Conservation (phyloP, 495 filamentous ascomycete genomes). For the Aspergillus carlsbadensis region DNA sequence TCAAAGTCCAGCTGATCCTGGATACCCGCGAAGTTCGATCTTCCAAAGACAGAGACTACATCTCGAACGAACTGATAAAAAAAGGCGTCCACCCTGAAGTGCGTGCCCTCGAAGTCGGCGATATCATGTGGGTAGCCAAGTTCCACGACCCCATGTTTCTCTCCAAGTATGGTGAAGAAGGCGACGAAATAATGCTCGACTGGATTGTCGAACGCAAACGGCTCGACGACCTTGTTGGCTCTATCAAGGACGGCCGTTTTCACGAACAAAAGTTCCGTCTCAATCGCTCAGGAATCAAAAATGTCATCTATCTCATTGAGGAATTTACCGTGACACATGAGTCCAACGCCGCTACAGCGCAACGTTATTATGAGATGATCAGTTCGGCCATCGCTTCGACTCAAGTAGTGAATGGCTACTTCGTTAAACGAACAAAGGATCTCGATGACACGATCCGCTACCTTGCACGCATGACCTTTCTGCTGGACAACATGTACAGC, state of each 20-base stretch:
- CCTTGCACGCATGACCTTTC: constrained; percentile 69
- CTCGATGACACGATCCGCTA: constrained; percentile 82
- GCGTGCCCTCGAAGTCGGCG: constrained; percentile 69
- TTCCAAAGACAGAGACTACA: constrained; percentile 76
- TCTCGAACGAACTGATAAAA: constrained; percentile 68
- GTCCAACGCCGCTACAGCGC: constrained; percentile 28
- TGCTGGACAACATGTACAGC: constrained; percentile 67
- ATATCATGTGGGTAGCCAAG: constrained; percentile 80
- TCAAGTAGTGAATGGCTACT: constrained; percentile 80
- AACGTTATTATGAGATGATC: constrained; percentile 64
- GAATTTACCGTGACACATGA: constrained; percentile 59
- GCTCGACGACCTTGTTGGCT: constrained; percentile 74
- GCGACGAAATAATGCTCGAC: constrained; percentile 75
- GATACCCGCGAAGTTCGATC: constrained; percentile 77
- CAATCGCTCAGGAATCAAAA: constrained; percentile 65
- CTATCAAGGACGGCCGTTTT: constrained; percentile 81
- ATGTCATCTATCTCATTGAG: constrained; percentile 81
- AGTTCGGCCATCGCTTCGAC: constrained; percentile 74
- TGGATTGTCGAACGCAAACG: constrained; percentile 83
- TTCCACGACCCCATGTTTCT: constrained; percentile 58
- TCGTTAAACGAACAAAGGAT: constrained; percentile 73
- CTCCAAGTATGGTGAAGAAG: constrained; percentile 55
- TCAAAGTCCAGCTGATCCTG: constrained; percentile 71
- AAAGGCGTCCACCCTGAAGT: constrained; percentile 65
- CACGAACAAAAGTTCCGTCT: constrained; percentile 86